phyloP scores from a whole-genome alignment of 2,329 filamentous ascomycete species.

The Ophiostoma ulmi region DNA sequence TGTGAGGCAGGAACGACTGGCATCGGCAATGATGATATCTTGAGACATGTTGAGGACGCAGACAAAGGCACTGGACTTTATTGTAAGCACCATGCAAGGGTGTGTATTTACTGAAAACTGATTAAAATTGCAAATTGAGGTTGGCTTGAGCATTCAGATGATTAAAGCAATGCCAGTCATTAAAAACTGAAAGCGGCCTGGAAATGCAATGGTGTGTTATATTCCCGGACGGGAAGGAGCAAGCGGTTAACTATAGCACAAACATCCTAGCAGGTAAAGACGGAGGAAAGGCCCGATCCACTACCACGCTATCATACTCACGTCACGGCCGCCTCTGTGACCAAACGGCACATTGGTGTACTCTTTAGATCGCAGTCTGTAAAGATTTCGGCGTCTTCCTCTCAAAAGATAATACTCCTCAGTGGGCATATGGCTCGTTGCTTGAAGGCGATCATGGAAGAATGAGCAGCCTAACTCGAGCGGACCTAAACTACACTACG shows the following conservation, averaged over 20 bases:
- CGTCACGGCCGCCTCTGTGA: slow-evolving; percentile 13
- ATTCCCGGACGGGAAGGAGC: slow-evolving; percentile 14
- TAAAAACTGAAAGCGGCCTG: neutral
- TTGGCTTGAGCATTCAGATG: no score
- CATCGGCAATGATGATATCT: neutral
- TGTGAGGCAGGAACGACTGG: neutral
- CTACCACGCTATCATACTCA: neutral
- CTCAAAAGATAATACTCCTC: no score
- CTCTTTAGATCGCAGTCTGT: no score
- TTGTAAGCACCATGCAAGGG: neutral
- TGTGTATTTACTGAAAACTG: no score
- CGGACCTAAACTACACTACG: no score
- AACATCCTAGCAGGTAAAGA: neutral
- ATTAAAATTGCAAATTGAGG: no score
- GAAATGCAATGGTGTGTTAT: slow-evolving; percentile 5
- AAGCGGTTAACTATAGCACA: neutral
- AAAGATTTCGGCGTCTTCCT: no score
- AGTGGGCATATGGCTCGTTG: no score
- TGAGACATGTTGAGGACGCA: no score
- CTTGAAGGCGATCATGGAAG: no score
- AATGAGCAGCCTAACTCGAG: no score
- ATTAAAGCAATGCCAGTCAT: neutral
- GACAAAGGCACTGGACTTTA: neutral
- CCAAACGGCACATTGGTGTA: neutral
- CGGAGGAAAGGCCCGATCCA: slow-evolving; percentile 15